Evolutionary conservation across 257 asterid species (phyloP).

Genomic region (Solanum sitiens): DNA sequence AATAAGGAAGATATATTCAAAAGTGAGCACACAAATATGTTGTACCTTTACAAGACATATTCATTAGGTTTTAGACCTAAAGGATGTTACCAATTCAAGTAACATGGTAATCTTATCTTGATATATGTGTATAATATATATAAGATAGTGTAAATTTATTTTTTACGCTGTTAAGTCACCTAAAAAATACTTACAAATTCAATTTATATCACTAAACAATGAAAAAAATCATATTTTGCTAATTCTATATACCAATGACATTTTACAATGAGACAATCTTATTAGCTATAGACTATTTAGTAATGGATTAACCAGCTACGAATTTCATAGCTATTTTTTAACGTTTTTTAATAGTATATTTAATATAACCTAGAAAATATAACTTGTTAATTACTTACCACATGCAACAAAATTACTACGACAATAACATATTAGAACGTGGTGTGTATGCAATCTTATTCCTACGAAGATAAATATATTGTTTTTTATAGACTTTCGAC

Average conservation of each 20-base stretch:
- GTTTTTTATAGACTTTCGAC: background rate
- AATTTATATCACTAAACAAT: background rate
- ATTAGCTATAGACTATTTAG: background rate
- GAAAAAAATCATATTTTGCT: background rate
- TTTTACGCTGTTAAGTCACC: background rate
- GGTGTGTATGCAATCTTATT: background rate
- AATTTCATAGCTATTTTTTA: background rate
- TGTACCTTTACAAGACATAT: background rate
- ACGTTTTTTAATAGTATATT: background rate
- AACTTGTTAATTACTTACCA: background rate
- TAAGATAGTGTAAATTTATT: background rate
- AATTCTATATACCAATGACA: background rate
- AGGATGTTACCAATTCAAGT: background rate
- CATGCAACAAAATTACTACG: background rate
- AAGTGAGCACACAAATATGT: background rate
- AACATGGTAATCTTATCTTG: background rate
- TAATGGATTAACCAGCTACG: background rate
- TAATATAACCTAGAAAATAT: background rate
- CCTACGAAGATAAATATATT: background rate
- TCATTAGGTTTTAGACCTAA: background rate
- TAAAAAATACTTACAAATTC: background rate
- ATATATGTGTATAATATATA: background rate
- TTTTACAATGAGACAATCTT: background rate
- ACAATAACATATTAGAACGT: background rate
- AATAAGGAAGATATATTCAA: background rate